Evolutionary conservation across 441 rosid genomes (phyloP).

Genomic region (Pelargonium australe): DNA sequence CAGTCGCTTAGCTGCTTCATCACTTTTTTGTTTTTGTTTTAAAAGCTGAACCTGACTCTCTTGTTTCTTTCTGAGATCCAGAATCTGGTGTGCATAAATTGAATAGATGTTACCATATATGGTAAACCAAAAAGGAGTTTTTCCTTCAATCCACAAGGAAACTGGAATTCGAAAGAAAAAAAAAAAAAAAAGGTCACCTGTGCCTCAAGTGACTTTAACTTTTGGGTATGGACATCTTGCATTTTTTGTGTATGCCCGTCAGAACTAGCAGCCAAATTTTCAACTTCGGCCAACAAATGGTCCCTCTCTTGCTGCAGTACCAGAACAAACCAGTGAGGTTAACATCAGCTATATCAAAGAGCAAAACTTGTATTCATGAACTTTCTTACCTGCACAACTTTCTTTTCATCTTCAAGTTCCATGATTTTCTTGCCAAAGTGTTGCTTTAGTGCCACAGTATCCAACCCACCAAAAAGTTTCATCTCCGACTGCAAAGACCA

Average conservation of each 20-base stretch:
- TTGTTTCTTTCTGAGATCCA: conserved; percentile 90
- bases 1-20: conserved; percentile 82
- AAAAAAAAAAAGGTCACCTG: conserved; percentile 37
- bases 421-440: conserved; percentile 93
- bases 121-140: neutral
- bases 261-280: conserved; percentile 65
- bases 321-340: conserved; percentile 15
- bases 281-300: conserved; percentile 77
- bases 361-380: conserved; percentile 4
- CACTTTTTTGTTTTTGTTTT: conserved; percentile 94
- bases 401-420: conserved; percentile 88
- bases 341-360: conserved; percentile 12
- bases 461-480: conserved; percentile 78
- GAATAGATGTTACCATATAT: conserved; percentile 13
- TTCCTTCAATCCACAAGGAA: conserved; percentile 3
- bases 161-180: neutral
- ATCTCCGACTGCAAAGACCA: conserved; percentile 71
- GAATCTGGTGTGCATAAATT: conserved; percentile 40
- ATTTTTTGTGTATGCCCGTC: conserved; percentile 84
- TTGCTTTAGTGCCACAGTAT: conserved; percentile 69
- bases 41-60: conserved; percentile 92
- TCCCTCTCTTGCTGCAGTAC: conserved; percentile 82
- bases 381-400: conserved; percentile 67
- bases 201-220: conserved; percentile 75
- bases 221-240: conserved; percentile 80